These are phyloP conservation scores for Cordyceps javanica DNA, from an alignment of 2,329 filamentous ascomycete genomes.

Conservation along the genomic window DNA sequence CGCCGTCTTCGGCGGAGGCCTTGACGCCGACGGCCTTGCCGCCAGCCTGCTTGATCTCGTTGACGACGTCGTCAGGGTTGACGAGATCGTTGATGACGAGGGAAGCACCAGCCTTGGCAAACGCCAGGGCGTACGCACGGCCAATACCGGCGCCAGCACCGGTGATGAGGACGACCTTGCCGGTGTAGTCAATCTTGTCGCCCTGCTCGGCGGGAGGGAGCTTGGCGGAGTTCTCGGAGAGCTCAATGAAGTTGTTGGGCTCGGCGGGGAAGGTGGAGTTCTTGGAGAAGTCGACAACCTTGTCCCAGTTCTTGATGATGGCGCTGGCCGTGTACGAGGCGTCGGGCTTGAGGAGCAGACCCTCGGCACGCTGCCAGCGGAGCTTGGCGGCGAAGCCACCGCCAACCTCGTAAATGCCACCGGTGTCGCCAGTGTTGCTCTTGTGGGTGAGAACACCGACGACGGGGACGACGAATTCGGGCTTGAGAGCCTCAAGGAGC, in stretches of 20 bases:
- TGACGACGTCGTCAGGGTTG: constrained; percentile 83
- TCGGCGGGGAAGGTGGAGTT: constrained; percentile 76
- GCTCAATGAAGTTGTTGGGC: constrained; percentile 77
- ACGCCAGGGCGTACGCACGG: constrained; percentile 81
- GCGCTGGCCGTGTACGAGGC: constrained; percentile 81
- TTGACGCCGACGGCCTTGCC: constrained; percentile 91
- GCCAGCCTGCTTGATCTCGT: constrained; percentile 84
- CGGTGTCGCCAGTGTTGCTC: constrained; percentile 75
- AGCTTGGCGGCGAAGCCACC: constrained; percentile 90
- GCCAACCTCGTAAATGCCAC: constrained; percentile 87
- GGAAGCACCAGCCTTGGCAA: constrained; percentile 75
- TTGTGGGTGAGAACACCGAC: constrained; percentile 85
- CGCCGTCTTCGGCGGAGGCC: constrained; percentile 88
- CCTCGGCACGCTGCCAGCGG: constrained; percentile 88
- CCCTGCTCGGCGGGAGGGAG: constrained; percentile 65
- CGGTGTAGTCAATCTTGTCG: constrained; percentile 72
- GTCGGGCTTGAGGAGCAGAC: constrained; percentile 85
- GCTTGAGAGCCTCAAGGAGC: constrained; percentile 75
- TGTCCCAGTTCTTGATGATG: constrained; percentile 81
- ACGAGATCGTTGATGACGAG: constrained; percentile 95
- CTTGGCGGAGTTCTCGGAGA: constrained; percentile 80
- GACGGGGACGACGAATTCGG: constrained; percentile 91
- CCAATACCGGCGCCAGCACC: constrained; percentile 88
- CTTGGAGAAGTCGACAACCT: constrained; percentile 75
- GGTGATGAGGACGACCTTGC: constrained; percentile 80